Conservation (phyloP, 805 yeast genomes). For the Groenewaldozyma salmanticensis region DNA sequence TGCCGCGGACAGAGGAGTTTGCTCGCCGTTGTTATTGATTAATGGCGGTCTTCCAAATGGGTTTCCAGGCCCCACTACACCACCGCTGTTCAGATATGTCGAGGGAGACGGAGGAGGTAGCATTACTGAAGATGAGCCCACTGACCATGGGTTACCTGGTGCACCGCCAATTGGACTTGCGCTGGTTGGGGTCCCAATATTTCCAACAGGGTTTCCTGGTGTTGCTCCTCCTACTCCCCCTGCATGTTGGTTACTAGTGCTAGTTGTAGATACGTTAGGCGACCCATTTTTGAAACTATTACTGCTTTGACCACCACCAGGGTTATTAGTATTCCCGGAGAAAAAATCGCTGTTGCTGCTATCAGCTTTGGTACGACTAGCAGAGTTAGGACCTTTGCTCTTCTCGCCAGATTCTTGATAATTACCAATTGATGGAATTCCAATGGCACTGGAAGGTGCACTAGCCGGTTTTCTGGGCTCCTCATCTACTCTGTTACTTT, state of each 20-base stretch:
- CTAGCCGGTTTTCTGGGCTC: neutral
- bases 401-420: neutral
- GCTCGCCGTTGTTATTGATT: conserved; percentile 39
- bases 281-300: conserved; percentile 1
- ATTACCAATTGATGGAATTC: no score
- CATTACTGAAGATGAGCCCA: conserved; percentile 18
- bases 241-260: neutral
- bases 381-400: neutral
- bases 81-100: conserved; percentile 19
- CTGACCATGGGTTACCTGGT: conserved; percentile 21
- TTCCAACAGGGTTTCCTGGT: no score
- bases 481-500: neutral
- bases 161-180: conserved; percentile 8
- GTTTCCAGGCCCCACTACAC: conserved; percentile 25
- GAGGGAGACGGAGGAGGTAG: conserved; percentile 30
- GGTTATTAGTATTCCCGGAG: neutral
- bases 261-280: neutral
- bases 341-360: neutral
- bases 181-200: conserved; percentile 2
- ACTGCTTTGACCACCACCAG: neutral
- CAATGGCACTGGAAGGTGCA: conserved; percentile 1
- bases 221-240: neutral
- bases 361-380: neutral
- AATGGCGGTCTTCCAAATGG: conserved; percentile 25
- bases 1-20: conserved; percentile 59